phyloP scores from a whole-genome alignment of 352 stramenopile species.

The Phytopythium ostracodes region DNA sequence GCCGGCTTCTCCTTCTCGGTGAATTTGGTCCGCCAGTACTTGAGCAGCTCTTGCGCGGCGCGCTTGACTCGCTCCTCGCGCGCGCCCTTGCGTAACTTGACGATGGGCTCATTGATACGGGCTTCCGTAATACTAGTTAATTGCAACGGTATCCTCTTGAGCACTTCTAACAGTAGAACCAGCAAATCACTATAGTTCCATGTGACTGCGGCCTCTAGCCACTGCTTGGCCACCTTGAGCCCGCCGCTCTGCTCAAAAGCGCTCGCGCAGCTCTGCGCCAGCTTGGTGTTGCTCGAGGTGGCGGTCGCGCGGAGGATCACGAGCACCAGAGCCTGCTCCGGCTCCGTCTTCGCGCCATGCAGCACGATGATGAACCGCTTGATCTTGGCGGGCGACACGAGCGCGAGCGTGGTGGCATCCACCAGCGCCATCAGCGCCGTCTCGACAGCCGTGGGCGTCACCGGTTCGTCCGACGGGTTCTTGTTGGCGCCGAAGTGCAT shows the following conservation, averaged over 20 bases:
- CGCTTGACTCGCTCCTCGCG: conserved; percentile 77
- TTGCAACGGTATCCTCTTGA: conserved; percentile 78
- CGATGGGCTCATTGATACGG: conserved; percentile 86
- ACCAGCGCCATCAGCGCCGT: conserved; percentile 50
- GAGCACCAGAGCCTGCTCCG: conserved; percentile 65
- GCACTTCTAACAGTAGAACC: conserved; percentile 73
- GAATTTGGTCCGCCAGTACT: conserved; percentile 80
- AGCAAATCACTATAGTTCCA: conserved; percentile 82
- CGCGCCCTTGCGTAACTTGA: conserved; percentile 78
- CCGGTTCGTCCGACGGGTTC: not conserved
- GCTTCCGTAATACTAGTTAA: conserved; percentile 86
- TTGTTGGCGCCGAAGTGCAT: not conserved
- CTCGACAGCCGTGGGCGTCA: conserved; percentile 35
- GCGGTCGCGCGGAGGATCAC: conserved; percentile 68
- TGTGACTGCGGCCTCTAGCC: conserved; percentile 72
- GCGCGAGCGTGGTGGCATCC: conserved; percentile 37
- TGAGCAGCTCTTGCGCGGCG: conserved; percentile 77
- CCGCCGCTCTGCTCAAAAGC: conserved; percentile 73
- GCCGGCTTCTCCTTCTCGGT: conserved; percentile 76
- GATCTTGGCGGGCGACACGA: conserved; percentile 47
- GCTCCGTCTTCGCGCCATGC: conserved; percentile 55
- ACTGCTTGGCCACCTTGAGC: conserved; percentile 69
- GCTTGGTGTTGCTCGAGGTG: conserved; percentile 44
- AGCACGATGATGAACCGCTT: conserved; percentile 59
- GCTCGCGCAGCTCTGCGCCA: conserved; percentile 48